Evolutionary conservation across 768 basidiomycete genomes (phyloP), one percentile per base, ranked within the genome.

Genomic region (Suillus fuscotomentosus): DNA sequence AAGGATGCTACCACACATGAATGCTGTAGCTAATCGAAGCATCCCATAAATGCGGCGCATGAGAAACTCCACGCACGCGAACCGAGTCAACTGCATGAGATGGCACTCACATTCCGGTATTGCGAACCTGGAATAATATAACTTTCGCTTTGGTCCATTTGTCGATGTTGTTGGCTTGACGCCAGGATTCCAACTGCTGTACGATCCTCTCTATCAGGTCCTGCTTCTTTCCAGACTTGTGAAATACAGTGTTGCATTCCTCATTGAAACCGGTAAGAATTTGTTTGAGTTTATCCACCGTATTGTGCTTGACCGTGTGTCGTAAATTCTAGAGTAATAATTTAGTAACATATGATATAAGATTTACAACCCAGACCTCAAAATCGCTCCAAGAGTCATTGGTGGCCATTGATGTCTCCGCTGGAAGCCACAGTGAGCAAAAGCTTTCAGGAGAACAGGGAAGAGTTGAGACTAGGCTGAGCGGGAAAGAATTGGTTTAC

Each of bases 211-310:
- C 90, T 72, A 94, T 92, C 55, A 94, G 84, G 41, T 94, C 94
- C 70, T 92, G 90, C 73, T 95, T 95, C 80, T 91, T 94, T 34
- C 93, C 93, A 13, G 90, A 83, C 76, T 91, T 92, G 61, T 84
- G 80, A 36, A 93, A 79, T 69, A 83, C 82, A 5, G 86, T 84
- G 61, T 78, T 78, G 71, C 92, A 93, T 74, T 92, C 88, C 43
- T 91, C 90, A 78, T 92, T 93, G 69, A 94, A 81, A 31, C 88
- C 89, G 45, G 81, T 75, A 63, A 95, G 80, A 69, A 95, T 91
- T 72, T 90, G 88, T 76, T 95, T 94, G 67, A 95, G 85, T 76
- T 82, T 87, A 76, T 94, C 92, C 67, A 95, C 94, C 8, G 92
- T 95, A 77, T 94, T 90, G 74, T 81, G 82, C 77, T 84, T 86